Evolutionary conservation across 2,329 filamentous ascomycete genomes (phyloP).

Genomic region (Colletotrichum eleusines): DNA sequence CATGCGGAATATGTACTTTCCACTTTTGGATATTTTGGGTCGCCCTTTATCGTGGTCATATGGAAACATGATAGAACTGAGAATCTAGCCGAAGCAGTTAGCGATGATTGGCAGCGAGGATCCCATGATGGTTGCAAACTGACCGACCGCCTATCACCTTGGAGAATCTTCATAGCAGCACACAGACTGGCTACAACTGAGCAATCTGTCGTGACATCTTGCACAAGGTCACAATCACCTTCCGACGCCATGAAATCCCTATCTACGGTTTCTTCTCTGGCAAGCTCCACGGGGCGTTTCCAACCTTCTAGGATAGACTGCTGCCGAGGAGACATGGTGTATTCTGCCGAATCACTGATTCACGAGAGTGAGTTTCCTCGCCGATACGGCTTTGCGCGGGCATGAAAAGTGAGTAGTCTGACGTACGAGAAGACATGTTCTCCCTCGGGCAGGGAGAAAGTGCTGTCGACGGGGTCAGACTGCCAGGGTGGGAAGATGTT

Average conservation of each 20-base stretch:
- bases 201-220: constrained; percentile 96
- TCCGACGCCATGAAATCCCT: constrained; percentile 67
- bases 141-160: constrained; percentile 77
- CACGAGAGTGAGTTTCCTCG: constrained; percentile 31
- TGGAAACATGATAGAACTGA: constrained; percentile 81
- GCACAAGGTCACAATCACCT: constrained; percentile 82
- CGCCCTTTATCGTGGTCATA: constrained; percentile 69
- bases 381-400: constrained; percentile 28
- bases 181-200: constrained; percentile 97
- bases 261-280: constrained; percentile 55
- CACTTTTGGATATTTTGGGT: constrained; percentile 78
- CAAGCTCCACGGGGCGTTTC: constrained; percentile 80
- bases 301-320: constrained; percentile 83
- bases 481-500: constrained; percentile 89
- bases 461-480: constrained; percentile 66
- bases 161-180: constrained; percentile 78
- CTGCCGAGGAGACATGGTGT: constrained; percentile 82
- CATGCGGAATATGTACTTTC: constrained; percentile 92
- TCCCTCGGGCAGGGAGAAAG: constrained; percentile 70
- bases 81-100: constrained; percentile 62
- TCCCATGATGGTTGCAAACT: constrained; percentile 42
- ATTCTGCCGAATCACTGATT: constrained; percentile 73
- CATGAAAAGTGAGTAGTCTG: not conserved
- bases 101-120: not conserved
- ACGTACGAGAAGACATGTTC: constrained; percentile 73